Evolutionary conservation across 2,329 filamentous ascomycete genomes (phyloP), one percentile per base, ranked within the genome.

Genomic region (Phyllosticta citribraziliensis): DNA sequence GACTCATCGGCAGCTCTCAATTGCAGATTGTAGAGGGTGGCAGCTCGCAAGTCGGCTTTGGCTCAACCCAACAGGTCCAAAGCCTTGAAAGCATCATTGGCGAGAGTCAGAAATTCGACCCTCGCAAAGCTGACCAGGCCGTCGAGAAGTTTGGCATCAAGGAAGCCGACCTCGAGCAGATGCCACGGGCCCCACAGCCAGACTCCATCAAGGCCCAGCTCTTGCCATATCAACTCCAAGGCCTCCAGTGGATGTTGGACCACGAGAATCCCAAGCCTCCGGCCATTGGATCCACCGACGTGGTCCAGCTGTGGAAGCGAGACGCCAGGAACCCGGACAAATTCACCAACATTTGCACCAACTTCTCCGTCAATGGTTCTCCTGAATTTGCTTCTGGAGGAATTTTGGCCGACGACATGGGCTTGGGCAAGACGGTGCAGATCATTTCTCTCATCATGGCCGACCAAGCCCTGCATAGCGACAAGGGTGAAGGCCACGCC

Each of bases 391-490:
- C 89, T 2, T 60, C 52, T n/a, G 89, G 89, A n/a, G 88, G 88
- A 19, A 62, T 62, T n/a, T 56, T 62, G 3, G 88, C 86, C 1
- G 88, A 91, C 67, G 88, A 91, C 64, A 94, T 93, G 89, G 89
- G 89, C 5, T 77, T 93, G 17, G 89, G 89, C 9, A 93, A 94
- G 74, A 93, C 89, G 0, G 87, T 96, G 22, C 90, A 92, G 64
- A 86, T 89, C 5, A 79, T 97, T 20, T 84, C 91, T 3, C 80
- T 96, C 52, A 88, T 96, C 66, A 78, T 90, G 17, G 82, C 83
- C 5, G 81, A 85, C 5, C 85, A 80, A 19, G 83, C 88, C 0
- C 10, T 56, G 33, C 30, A 52, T 17, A 10, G 17, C 19, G 19
- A 24, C 10, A 72, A 76, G 0, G 79, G 86, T n/a, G 72, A 75